Evolutionary conservation across 306 rosid genomes (phyloP), one percentile per base, ranked within the genome.

Genomic region (Begonia masoniana): DNA sequence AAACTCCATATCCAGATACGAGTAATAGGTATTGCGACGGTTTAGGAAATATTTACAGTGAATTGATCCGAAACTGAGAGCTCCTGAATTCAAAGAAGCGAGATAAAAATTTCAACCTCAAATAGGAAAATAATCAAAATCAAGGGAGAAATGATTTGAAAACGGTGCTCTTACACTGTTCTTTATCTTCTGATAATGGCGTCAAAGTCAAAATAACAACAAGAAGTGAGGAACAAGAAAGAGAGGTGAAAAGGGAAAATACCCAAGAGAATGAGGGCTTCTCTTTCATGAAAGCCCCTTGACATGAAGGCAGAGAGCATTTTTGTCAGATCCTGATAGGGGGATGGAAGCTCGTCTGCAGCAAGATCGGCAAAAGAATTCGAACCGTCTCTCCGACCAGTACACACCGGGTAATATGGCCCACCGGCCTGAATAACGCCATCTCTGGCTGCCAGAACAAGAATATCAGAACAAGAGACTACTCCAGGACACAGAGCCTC

Each of bases 391-490:
- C 49, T 45, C 49, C 49, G 6, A 45, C 49, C 49, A 11, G 49
- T 45, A 45, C 15, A 45, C 6, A 45, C n/a, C 4, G 49, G 49
- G 6, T 45, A 45, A 10, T 10, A 45, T 45, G 49, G 13, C 13
- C 49, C 49, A 45, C 49, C 49, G 4, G 49, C 49, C 49, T 45
- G 49, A n/a, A 45, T 12, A 6, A 45, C 49, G 49, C 49, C 15
- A 12, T 45, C 49, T 45, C 49, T 45, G 49, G 49, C 49, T 45
- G 49, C 39, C 39, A 31, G 48, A 49, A 71, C 78, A 69, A 72
- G 64, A 62, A 69, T 68, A 62, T 71, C 72, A 15, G 83, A 60
- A 71, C 75, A 65, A 50, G 78, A 78, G 62, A 71, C 75, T 52
- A 64, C 23, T 36, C 70, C 61, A 7, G 73, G 77, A 54, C 80